Base-by-base conservation (phyloP, 1,284 basidiomycete species). In the Fistulinella cinereoalba region DNA sequence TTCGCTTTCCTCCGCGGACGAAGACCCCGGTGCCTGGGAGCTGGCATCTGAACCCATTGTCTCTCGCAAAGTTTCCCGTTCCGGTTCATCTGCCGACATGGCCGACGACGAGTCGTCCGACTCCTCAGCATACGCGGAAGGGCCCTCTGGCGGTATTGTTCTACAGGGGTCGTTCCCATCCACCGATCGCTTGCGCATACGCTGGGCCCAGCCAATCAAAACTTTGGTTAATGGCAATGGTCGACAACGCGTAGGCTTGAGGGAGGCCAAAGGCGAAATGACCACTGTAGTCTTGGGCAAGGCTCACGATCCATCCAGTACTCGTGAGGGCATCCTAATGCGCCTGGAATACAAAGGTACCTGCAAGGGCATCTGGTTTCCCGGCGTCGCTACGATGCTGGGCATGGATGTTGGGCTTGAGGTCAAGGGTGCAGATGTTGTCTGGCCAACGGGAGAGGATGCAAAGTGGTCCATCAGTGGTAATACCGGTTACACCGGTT, bases 31-130 rank as follows among this genome's bases (percentile, higher is more conserved):
- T 24, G 66, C 79, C 29, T 90, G 87, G 88, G 86, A 88, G 52
- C 71, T 90, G 41, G 80, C 81, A 1, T 84, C 84, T 0, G 87
- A 89, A 39, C 88, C 88, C 7, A 79, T 79, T 59, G 86, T 90
- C 43, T 79, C 83, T 8, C 80, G 82, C 19, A 70, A 61, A 33
- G 50, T 70, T n/a, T 70, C 74, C 10, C 78, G 85, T 27, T 67
- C 76, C 1, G 74, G 74, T 43, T 81, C 83, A 3, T 81, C 81
- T 57, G 79, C 73, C 42, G 74, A 84, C 54, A 81, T 87, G 60
- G 87, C 87, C 1, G 87, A 90, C 51, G 88, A 90, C 56, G 88
- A 90, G 59, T 84, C 83, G 3, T 87, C 84, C 32, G 87, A 88
- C 58, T 82, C 84, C 1, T 81, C 83, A 3, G 71, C 68, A 22